Evolutionary conservation across 768 basidiomycete genomes (phyloP).

Genomic region (Amyloporia xantha): DNA sequence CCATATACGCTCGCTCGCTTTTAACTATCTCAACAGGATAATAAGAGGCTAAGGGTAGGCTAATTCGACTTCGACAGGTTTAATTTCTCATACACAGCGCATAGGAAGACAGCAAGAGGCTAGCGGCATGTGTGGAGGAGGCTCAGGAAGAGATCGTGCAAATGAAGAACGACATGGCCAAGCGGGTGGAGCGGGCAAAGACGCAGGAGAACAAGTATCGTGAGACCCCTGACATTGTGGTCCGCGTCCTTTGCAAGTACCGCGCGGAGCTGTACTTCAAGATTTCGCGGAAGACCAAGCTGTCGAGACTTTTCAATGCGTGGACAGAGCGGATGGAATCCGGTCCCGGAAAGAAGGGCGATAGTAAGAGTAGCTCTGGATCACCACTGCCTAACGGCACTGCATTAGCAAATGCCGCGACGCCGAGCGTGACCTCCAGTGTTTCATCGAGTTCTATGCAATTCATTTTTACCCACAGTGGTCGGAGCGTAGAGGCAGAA

Average conservation of each 20-base stretch:
- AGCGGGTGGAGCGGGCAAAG: constrained; percentile 73
- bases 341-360: constrained; percentile 1
- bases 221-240: constrained; percentile 84
- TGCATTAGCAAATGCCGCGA: constrained; percentile 41
- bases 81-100: constrained; percentile 23
- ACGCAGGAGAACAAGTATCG: constrained; percentile 75
- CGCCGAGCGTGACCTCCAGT: constrained; percentile 13
- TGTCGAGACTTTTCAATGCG: constrained; percentile 75
- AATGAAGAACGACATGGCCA: constrained; percentile 79
- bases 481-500: constrained; percentile 70
- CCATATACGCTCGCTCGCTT: constrained; percentile 5
- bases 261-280: constrained; percentile 91
- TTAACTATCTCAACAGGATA: constrained; percentile 51
- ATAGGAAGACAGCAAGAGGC: constrained; percentile 80
- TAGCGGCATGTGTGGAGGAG: constrained; percentile 76
- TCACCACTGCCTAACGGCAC: constrained; percentile 37
- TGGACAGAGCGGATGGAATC: constrained; percentile 87
- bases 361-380: constrained; percentile 32
- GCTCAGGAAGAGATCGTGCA: constrained; percentile 81
- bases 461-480: constrained; percentile 83
- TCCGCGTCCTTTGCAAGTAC: constrained; percentile 85
- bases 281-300: constrained; percentile 84
- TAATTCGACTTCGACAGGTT: constrained; percentile 23
- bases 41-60: constrained; percentile 78
- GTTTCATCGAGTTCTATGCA: constrained; percentile 40